A percentile compares a stretch with the other conserved stretches of the same genome.
Evolutionary conservation across 2,329 filamentous ascomycete genomes (phyloP).

Genomic region (Septoria petroselini): DNA sequence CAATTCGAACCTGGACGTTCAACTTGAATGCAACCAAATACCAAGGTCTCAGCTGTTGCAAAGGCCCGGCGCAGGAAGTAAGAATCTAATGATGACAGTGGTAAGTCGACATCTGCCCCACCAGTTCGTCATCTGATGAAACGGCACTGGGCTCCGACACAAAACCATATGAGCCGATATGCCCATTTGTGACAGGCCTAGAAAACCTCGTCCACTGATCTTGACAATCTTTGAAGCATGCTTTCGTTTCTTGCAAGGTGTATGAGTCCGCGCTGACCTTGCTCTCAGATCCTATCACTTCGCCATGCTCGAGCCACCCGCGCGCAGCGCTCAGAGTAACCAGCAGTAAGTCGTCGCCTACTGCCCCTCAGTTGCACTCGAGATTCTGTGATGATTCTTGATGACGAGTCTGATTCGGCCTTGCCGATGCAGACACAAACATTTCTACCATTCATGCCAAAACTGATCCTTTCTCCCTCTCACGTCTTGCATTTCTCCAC

Average conservation of each 20-base stretch:
- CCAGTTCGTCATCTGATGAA: constrained; percentile 36
- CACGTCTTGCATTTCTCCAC: background rate
- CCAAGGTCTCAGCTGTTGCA: too few relatives aligned
- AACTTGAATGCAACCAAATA: too few relatives aligned
- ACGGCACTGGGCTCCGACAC: constrained; percentile 42
- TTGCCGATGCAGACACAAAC: constrained; percentile 40
- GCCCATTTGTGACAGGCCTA: constrained; percentile 44
- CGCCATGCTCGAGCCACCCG: background rate
- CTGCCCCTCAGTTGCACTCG: too few relatives aligned
- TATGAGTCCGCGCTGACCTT: background rate
- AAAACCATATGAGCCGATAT: constrained; percentile 37
- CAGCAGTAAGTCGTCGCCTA: too few relatives aligned
- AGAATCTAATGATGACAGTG: constrained; percentile 15
- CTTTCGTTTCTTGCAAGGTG: background rate
- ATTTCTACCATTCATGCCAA: constrained; percentile 42
- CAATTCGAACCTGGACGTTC: too few relatives aligned
- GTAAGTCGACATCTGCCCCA: constrained; percentile 13
- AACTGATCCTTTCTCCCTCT: constrained; percentile 10
- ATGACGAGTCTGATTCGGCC: constrained; percentile 43
- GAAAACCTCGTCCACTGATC: constrained; percentile 47
- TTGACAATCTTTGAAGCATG: constrained; percentile 10
- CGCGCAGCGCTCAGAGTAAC: too few relatives aligned
- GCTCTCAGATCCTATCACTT: background rate
- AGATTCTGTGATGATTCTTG: constrained; percentile 38
- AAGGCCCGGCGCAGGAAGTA: constrained; percentile 26